These are phyloP conservation scores for Colletotrichum noveboracense DNA, from an alignment of 2,329 filamentous ascomycete genomes.

Conservation along the genomic window DNA sequence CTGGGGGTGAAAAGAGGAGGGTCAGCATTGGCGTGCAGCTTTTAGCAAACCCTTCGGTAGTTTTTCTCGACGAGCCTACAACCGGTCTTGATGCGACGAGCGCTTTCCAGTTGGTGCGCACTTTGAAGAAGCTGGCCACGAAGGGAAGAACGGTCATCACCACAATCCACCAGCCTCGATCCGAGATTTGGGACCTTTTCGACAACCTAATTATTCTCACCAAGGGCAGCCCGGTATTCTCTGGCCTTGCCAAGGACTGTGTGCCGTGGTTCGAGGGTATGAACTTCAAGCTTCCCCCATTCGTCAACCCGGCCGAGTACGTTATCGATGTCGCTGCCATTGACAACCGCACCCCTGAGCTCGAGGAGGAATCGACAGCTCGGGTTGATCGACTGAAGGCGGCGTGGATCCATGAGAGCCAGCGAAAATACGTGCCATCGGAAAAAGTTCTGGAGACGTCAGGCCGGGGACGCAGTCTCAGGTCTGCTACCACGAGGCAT, in stretches of 20 bases:
- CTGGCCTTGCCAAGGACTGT: slow-evolving; percentile 62
- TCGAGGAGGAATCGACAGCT: slow-evolving; percentile 63
- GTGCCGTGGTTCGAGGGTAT: slow-evolving; percentile 67
- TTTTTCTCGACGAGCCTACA: slow-evolving; percentile 82
- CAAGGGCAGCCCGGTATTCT: slow-evolving; percentile 71
- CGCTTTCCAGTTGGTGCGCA: slow-evolving; percentile 75
- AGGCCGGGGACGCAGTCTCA: neutral
- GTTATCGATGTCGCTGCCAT: slow-evolving; percentile 77
- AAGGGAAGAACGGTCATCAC: slow-evolving; percentile 75
- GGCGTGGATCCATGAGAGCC: slow-evolving; percentile 54
- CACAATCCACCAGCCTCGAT: slow-evolving; percentile 79
- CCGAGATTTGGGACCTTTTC: slow-evolving; percentile 81
- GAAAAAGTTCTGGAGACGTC: slow-evolving; percentile 14
- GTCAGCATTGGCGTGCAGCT: slow-evolving; percentile 81
- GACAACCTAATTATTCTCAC: slow-evolving; percentile 74
- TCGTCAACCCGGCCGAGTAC: slow-evolving; percentile 81
- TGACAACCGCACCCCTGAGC: slow-evolving; percentile 72
- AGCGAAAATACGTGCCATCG: slow-evolving; percentile 26
- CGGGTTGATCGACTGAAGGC: slow-evolving; percentile 66
- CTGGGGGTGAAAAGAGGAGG: slow-evolving; percentile 78
- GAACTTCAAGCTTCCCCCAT: slow-evolving; percentile 68
- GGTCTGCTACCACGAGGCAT: slow-evolving; percentile 39
- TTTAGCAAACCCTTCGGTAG: slow-evolving; percentile 77
- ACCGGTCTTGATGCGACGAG: slow-evolving; percentile 80
- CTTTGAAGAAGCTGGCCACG: slow-evolving; percentile 69